Evolutionary conservation across 1,284 basidiomycete genomes (phyloP).

Genomic region (Tylopilus sp.): DNA sequence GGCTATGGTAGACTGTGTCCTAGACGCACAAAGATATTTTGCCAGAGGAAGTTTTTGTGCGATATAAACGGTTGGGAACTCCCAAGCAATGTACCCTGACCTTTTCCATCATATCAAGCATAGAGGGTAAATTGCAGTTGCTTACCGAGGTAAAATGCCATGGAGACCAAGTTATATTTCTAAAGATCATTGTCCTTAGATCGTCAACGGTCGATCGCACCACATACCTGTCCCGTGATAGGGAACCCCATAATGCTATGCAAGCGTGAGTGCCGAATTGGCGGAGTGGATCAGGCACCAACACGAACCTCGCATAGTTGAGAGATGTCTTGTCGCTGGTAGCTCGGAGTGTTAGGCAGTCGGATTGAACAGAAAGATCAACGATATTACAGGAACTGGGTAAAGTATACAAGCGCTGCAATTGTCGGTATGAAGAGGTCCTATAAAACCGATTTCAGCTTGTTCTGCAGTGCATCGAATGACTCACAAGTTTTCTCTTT

Average conservation of each 20-base stretch:
- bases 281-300: conserved; percentile 35
- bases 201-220: too few relatives aligned
- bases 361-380: not conserved
- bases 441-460: conserved; percentile 40
- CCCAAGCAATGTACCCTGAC: too few relatives aligned
- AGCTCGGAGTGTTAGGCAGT: not conserved
- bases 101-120: too few relatives aligned
- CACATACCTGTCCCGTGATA: too few relatives aligned
- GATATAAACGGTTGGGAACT: too few relatives aligned
- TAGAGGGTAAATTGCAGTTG: too few relatives aligned
- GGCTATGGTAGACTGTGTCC: too few relatives aligned
- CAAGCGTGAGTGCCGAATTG: not conserved
- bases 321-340: conserved; percentile 69
- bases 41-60: too few relatives aligned
- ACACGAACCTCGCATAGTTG: conserved; percentile 63
- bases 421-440: conserved; percentile 68
- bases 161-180: too few relatives aligned
- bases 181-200: too few relatives aligned
- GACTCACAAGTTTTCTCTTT: conserved; percentile 62
- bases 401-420: conserved; percentile 73
- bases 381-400: conserved; percentile 64
- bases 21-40: too few relatives aligned
- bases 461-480: not conserved
- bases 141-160: too few relatives aligned
- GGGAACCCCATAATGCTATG: conserved; percentile 71